Percentiles rank a stretch among this genome's conserved stretches.
These are phyloP conservation scores for Yarrowia sp. DNA, from an alignment of 805 yeast genomes.

Conservation along the genomic window DNA sequence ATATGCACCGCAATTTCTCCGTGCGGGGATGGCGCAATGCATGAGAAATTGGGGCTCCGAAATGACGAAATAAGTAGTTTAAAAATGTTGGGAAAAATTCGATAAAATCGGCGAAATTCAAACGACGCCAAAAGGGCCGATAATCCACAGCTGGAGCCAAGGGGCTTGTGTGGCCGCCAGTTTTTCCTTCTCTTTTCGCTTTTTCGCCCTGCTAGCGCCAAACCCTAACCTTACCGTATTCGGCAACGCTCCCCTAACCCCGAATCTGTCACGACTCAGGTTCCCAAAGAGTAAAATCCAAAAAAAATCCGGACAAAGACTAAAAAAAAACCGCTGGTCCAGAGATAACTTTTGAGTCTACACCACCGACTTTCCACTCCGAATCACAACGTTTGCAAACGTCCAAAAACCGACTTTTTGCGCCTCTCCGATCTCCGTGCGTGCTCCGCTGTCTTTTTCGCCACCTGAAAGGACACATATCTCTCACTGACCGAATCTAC, in stretches of 20 bases:
- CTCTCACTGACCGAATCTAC: neutral
- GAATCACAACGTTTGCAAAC: no score
- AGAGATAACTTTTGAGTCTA: neutral
- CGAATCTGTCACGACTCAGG: conserved; percentile 16
- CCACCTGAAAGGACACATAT: conserved; percentile 4
- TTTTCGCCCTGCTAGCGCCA: neutral
- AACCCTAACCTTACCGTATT: conserved; percentile 17
- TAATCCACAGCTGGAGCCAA: no score
- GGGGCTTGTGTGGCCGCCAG: no score
- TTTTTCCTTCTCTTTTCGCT: no score
- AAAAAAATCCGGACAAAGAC: conserved; percentile 14
- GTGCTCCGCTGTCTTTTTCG: neutral
- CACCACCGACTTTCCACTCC: neutral
- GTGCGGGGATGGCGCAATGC: conserved; percentile 14
- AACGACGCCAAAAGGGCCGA: no score
- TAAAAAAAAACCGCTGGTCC: neutral
- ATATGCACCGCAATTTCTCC: neutral
- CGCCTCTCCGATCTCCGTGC: neutral
- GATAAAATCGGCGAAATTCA: neutral
- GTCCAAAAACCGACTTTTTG: neutral
- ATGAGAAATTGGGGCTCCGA: neutral
- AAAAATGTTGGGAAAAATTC: neutral
- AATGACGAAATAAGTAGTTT: neutral
- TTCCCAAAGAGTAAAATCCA: neutral
- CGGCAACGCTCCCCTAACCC: neutral